phyloP scores from a whole-genome alignment of 805 yeast species.

The Candida railenensis region DNA sequence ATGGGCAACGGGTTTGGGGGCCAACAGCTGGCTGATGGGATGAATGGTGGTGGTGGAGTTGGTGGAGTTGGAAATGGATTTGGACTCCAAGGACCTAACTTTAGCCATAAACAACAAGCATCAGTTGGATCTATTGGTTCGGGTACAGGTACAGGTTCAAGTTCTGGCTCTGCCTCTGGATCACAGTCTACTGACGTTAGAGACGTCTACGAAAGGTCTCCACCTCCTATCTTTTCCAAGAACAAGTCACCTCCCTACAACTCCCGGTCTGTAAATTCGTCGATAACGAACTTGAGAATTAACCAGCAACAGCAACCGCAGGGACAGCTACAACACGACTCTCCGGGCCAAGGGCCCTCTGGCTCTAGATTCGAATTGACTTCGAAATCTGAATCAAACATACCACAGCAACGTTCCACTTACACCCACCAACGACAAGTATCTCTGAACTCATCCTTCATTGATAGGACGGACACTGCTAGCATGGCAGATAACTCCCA shows the following conservation, averaged over 20 bases:
- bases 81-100: conserved; percentile 1
- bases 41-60: too few relatives aligned
- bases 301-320: background rate
- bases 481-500: conserved; percentile 52
- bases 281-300: conserved; percentile 34
- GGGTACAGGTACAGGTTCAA: background rate
- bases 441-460: conserved; percentile 38
- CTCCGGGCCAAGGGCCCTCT: background rate
- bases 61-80: too few relatives aligned
- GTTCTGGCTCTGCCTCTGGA: background rate
- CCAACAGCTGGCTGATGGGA: too few relatives aligned
- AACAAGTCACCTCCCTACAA: conserved; percentile 26
- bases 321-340: background rate
- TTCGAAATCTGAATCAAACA: conserved; percentile 27
- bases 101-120: conserved; percentile 1
- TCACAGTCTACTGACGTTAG: background rate
- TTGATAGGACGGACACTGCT: conserved; percentile 26
- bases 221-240: conserved; percentile 24
- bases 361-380: conserved; percentile 1
- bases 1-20: too few relatives aligned
- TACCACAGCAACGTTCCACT: conserved; percentile 5
- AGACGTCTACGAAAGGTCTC: conserved; percentile 18
- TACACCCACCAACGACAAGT: conserved; percentile 33
- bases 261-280: conserved; percentile 32
- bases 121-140: background rate